phyloP scores from a whole-genome alignment of 23 red algal genomes.

The Pyropia haitanensis region DNA sequence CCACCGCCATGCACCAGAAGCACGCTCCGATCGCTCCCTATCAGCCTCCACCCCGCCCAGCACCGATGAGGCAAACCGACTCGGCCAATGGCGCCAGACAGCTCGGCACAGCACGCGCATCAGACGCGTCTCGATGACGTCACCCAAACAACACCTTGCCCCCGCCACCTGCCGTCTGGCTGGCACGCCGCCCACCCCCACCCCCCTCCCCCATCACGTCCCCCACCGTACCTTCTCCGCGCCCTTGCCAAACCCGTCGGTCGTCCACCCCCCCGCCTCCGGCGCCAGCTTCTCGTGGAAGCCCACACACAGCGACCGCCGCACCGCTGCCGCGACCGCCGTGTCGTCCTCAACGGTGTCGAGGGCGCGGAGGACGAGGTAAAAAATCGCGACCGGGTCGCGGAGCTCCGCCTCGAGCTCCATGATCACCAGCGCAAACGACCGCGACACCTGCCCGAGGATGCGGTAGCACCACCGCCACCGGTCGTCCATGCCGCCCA shows the following conservation, averaged over 20 bases:
- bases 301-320: slow-evolving; percentile 2
- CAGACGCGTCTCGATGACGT: too few species aligned
- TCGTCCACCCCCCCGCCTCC: slow-evolving; percentile 15
- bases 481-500: slow-evolving; percentile 22
- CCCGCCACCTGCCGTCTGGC: too few species aligned
- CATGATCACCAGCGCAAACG: slow-evolving; percentile 97
- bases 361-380: slow-evolving; percentile 86
- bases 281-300: background rate
- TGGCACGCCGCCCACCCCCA: too few species aligned
- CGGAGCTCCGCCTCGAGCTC: slow-evolving; percentile 65
- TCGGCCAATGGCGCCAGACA: too few species aligned
- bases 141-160: too few species aligned
- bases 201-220: too few species aligned
- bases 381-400: slow-evolving; percentile 84
- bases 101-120: too few species aligned
- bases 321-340: slow-evolving; percentile 19
- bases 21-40: too few species aligned
- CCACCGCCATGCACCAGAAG: too few species aligned
- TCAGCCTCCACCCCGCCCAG: too few species aligned
- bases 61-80: too few species aligned
- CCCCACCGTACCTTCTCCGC: slow-evolving; percentile 13
- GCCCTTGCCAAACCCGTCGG: slow-evolving; percentile 36
- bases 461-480: slow-evolving; percentile 71
- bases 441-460: slow-evolving; percentile 70
- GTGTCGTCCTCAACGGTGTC: slow-evolving; percentile 99